These are phyloP conservation scores for Acanthamoeba healyi DNA, from an alignment of 208 protist genomes.

Conservation along the genomic window DNA sequence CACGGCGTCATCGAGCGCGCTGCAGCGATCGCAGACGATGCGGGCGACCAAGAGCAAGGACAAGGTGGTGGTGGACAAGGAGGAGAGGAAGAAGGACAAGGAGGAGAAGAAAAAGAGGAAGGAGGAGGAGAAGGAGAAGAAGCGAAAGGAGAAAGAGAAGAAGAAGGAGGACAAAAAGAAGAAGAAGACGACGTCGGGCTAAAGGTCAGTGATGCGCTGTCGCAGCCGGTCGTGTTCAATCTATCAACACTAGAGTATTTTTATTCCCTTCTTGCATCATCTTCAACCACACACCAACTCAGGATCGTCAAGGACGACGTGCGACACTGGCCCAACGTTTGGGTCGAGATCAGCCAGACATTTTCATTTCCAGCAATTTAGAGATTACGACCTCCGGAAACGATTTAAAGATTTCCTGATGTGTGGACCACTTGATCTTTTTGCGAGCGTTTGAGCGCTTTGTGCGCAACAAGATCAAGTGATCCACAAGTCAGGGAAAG, in stretches of 20 bases:
- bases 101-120: neutral
- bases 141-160: neutral
- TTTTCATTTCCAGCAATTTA: no score
- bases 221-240: no score
- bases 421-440: neutral
- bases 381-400: no score
- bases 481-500: neutral
- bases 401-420: neutral
- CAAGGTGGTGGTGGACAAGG: neutral
- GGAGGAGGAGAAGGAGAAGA: neutral
- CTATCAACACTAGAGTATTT: no score
- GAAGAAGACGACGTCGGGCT: neutral
- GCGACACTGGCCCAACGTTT: no score
- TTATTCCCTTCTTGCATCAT: no score
- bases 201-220: neutral
- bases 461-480: neutral
- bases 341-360: no score
- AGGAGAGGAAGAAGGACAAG: neutral
- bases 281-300: no score
- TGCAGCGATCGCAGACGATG: neutral
- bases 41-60: neutral
- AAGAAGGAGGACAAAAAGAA: constrained; percentile 6
- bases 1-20: neutral
- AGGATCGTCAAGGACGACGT: no score
- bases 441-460: no score